Conservation (phyloP, 805 yeast genomes). For the Alloascoidea hylecoeti region DNA sequence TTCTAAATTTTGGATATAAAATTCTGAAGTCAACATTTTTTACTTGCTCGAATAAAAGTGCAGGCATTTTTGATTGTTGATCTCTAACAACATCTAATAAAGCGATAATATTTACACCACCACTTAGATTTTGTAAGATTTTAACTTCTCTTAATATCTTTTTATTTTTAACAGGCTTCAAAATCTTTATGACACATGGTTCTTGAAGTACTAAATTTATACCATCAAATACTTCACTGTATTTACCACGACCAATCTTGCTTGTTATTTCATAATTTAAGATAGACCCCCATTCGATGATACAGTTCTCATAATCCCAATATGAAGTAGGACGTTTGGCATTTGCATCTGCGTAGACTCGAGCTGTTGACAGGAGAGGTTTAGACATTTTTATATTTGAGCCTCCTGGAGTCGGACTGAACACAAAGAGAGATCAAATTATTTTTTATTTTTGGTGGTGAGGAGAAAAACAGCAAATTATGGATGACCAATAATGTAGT, state of each 20-base stretch:
- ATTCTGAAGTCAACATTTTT: slow-evolving; percentile 73
- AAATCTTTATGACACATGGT: slow-evolving; percentile 71
- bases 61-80: slow-evolving; percentile 64
- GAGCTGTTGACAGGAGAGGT: slow-evolving; percentile 26
- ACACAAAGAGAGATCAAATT: slow-evolving; percentile 3
- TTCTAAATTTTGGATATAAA: slow-evolving; percentile 66
- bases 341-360: slow-evolving; percentile 70
- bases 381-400: slow-evolving; percentile 1
- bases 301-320: slow-evolving; percentile 68
- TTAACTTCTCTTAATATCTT: slow-evolving; percentile 84
- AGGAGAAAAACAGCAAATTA: slow-evolving; percentile 3
- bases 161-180: slow-evolving; percentile 87
- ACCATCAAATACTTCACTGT: slow-evolving; percentile 91
- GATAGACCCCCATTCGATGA: slow-evolving; percentile 47
- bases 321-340: slow-evolving; percentile 52
- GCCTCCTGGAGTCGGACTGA: slow-evolving; percentile 2
- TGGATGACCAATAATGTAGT: slow-evolving; percentile 1
- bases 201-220: slow-evolving; percentile 48
- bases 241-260: slow-evolving; percentile 87
- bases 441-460: slow-evolving; percentile 1
- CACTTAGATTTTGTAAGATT: slow-evolving; percentile 71
- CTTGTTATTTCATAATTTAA: slow-evolving; percentile 60
- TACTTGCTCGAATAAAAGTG: slow-evolving; percentile 74
- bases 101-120: slow-evolving; percentile 72
- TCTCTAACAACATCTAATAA: slow-evolving; percentile 75